Conservation (phyloP, 257 asterid genomes). For the Buddleja alternifolia region DNA sequence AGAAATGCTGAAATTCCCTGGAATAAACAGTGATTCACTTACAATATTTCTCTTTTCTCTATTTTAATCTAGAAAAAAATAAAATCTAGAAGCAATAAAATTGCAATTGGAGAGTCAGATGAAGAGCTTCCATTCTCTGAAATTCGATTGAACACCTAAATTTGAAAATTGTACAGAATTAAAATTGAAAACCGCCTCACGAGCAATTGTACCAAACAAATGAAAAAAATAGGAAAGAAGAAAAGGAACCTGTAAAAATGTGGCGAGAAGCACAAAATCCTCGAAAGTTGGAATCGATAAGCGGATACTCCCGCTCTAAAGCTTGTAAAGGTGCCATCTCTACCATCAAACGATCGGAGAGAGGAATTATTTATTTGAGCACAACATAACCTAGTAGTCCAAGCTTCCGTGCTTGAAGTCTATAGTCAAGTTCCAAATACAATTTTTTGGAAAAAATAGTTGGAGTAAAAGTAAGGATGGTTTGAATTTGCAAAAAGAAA, state of each 20-base stretch:
- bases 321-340: conserved; percentile 66
- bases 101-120: background rate
- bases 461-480: no score
- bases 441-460: no score
- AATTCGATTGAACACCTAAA: background rate
- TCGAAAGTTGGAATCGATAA: conserved; percentile 62
- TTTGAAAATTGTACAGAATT: background rate
- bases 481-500: no score
- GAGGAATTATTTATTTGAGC: no score
- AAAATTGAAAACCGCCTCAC: background rate
- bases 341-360: background rate
- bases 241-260: conserved; percentile 63
- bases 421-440: no score
- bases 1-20: conserved; percentile 17
- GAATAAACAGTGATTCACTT: no score
- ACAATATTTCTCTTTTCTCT: background rate
- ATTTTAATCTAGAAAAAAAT: background rate
- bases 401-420: no score
- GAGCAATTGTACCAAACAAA: no score
- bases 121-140: background rate
- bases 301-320: conserved; percentile 59
- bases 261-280: conserved; percentile 70
- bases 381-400: no score
- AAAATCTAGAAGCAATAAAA: no score
- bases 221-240: background rate